phyloP scores from a whole-genome alignment of 2,329 filamentous ascomycete species.

The Sarocladium brachiariae region DNA sequence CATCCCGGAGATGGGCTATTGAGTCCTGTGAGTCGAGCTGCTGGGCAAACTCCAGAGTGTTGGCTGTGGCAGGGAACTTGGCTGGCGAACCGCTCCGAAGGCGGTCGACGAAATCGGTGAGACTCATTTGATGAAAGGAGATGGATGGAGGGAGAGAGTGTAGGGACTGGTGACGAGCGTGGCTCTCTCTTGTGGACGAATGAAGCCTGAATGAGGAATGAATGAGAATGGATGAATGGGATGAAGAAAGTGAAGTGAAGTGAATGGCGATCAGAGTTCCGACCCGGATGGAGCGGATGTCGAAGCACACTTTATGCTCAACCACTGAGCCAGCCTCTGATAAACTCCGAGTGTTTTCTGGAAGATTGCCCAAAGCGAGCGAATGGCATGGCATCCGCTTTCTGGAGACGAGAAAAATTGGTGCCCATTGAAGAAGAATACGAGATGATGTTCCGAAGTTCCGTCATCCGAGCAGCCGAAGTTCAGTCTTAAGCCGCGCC shows the following conservation, averaged over 20 bases:
- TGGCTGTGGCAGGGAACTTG: slow-evolving; percentile 41
- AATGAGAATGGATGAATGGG: too few relatives aligned
- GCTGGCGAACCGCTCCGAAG: slow-evolving; percentile 34
- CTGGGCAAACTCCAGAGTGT: slow-evolving; percentile 40
- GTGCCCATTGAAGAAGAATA: too few relatives aligned
- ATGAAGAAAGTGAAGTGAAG: background rate
- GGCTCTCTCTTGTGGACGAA: background rate
- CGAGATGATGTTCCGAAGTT: too few relatives aligned
- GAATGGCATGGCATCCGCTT: too few relatives aligned
- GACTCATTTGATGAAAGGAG: slow-evolving; percentile 26
- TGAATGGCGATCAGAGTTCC: background rate
- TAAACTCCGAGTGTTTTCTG: slow-evolving; percentile 1
- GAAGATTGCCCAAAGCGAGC: too few relatives aligned
- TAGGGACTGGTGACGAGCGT: background rate
- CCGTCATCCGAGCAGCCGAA: slow-evolving; percentile 18
- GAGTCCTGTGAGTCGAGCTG: slow-evolving; percentile 53
- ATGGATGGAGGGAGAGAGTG: background rate
- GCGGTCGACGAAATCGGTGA: slow-evolving; percentile 29
- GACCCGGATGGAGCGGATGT: background rate
- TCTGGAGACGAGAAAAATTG: too few relatives aligned
- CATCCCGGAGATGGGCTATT: slow-evolving; percentile 53
- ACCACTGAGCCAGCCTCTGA: background rate
- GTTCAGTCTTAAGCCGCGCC: background rate
- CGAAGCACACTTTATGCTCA: slow-evolving; percentile 10
- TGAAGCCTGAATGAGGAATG: too few relatives aligned